Conservation (phyloP, 1,284 basidiomycete species). For the Ceratobasidium sp. region DNA sequence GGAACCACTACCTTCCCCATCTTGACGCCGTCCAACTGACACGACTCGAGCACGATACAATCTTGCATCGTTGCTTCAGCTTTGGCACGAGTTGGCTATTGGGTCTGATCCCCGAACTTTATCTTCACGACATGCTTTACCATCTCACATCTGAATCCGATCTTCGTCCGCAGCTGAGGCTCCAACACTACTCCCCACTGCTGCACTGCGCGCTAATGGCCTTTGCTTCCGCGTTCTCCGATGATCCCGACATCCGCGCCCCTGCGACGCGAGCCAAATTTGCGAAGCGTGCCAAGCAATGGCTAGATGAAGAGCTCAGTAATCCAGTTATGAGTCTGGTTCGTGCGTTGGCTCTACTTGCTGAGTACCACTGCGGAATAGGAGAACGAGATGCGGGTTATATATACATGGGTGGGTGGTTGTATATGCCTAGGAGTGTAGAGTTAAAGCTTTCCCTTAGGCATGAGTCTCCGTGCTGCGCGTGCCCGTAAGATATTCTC, state of each 20-base stretch:
- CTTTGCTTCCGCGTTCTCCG: constrained; percentile 27
- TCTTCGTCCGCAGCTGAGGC: not conserved
- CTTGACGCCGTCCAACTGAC: not conserved
- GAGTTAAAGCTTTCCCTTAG: not conserved
- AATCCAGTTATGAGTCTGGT: not conserved
- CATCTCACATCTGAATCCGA: not conserved
- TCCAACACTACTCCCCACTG: constrained; percentile 21
- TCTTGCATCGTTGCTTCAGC: constrained; percentile 21
- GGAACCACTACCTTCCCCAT: constrained; percentile 34
- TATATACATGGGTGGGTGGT: constrained; percentile 37
- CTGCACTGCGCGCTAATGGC: constrained; percentile 33
- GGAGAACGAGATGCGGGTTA: constrained; percentile 25
- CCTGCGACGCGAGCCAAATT: constrained; percentile 14
- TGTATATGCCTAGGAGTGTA: no score
- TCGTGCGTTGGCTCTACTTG: constrained; percentile 6
- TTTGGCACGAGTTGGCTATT: constrained; percentile 31
- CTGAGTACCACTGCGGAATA: constrained; percentile 29
- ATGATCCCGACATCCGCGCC: constrained; percentile 4
- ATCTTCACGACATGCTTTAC: constrained; percentile 38
- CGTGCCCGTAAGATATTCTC: constrained; percentile 51
- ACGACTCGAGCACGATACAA: constrained; percentile 13
- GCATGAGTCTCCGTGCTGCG: constrained; percentile 33
- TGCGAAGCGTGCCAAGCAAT: constrained; percentile 22
- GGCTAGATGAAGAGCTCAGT: constrained; percentile 30
- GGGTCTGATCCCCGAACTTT: constrained; percentile 17